Evolutionary conservation across 148 eudicot species (phyloP).

Genomic region (Rhododendron williamsianum): DNA sequence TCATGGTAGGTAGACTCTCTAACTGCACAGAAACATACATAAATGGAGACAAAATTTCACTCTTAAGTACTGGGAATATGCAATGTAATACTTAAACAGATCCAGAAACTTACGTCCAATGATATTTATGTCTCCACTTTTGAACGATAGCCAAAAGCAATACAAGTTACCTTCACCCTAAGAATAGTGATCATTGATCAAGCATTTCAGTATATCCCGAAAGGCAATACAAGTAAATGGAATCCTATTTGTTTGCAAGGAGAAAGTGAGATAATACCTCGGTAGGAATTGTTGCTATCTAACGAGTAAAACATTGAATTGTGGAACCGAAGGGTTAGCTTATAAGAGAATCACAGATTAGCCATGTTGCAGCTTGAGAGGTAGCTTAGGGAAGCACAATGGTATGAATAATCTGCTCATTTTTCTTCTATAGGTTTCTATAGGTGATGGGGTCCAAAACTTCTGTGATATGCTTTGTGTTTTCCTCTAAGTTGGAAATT

Average conservation of each 20-base stretch:
- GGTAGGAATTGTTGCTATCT: constrained; percentile 17
- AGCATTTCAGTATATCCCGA: constrained; percentile 4
- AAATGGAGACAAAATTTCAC: neutral
- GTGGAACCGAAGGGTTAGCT: neutral
- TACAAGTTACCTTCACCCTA: constrained; percentile 8
- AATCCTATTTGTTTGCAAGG: neutral
- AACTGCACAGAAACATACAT: constrained; percentile 30
- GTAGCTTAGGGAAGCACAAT: neutral
- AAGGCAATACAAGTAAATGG: neutral
- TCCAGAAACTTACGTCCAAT: constrained; percentile 46
- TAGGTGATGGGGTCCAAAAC: neutral
- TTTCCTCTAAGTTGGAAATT: neutral
- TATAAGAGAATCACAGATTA: neutral
- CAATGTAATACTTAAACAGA: neutral
- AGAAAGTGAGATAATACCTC: constrained; percentile 20
- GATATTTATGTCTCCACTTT: constrained; percentile 53
- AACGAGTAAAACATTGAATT: constrained; percentile 7
- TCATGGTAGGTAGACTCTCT: constrained; percentile 66
- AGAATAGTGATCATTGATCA: neutral
- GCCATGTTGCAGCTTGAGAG: neutral
- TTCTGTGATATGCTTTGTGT: neutral
- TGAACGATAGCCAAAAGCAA: constrained; percentile 12
- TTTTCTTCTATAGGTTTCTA: neutral
- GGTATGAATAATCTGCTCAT: neutral
- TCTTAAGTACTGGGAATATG: neutral